A percentile compares a stretch with the other conserved stretches of the same genome.
Evolutionary conservation across 2,329 filamentous ascomycete genomes (phyloP).

Genomic region (Exserohilum rostratum): DNA sequence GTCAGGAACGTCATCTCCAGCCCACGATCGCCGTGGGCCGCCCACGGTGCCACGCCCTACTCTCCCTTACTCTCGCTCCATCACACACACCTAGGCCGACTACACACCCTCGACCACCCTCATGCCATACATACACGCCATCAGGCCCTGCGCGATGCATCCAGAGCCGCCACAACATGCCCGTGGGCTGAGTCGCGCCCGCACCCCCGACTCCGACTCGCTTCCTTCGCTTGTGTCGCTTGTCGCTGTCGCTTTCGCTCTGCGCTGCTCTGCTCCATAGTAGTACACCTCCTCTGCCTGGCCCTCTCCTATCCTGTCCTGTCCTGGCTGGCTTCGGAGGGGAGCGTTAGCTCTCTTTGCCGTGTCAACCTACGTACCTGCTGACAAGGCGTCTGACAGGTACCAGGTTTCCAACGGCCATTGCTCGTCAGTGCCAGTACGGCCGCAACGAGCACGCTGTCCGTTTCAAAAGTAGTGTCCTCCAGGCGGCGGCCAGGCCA

Average conservation of each 20-base stretch:
- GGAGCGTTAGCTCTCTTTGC: slow-evolving; percentile 1
- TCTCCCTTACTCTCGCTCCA: too few species aligned
- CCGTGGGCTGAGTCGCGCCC: not conserved
- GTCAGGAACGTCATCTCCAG: slow-evolving; percentile 19
- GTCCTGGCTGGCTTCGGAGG: slow-evolving; percentile 1
- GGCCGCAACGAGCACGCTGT: not conserved
- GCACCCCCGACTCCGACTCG: too few species aligned
- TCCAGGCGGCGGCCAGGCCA: not conserved
- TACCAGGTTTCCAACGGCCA: slow-evolving; percentile 11
- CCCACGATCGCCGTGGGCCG: slow-evolving; percentile 11
- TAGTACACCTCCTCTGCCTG: too few species aligned
- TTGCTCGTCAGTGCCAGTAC: not conserved
- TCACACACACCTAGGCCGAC: not conserved
- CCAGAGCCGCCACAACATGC: not conserved
- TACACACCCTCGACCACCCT: not conserved
- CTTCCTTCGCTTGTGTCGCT: too few species aligned
- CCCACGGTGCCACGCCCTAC: too few species aligned
- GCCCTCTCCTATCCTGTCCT: too few species aligned
- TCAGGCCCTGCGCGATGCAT: not conserved
- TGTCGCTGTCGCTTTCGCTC: too few species aligned
- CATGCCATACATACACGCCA: not conserved
- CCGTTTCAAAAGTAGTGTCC: not conserved
- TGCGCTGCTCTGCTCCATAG: too few species aligned
- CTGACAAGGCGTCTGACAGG: slow-evolving; percentile 9
- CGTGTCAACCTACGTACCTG: slow-evolving; percentile 1